Percentiles rank a stretch among this genome's conserved stretches.
These are phyloP conservation scores for Gonapodya sp. DNA, from an alignment of 192 early-diverging fungal species.

Conservation along the genomic window DNA sequence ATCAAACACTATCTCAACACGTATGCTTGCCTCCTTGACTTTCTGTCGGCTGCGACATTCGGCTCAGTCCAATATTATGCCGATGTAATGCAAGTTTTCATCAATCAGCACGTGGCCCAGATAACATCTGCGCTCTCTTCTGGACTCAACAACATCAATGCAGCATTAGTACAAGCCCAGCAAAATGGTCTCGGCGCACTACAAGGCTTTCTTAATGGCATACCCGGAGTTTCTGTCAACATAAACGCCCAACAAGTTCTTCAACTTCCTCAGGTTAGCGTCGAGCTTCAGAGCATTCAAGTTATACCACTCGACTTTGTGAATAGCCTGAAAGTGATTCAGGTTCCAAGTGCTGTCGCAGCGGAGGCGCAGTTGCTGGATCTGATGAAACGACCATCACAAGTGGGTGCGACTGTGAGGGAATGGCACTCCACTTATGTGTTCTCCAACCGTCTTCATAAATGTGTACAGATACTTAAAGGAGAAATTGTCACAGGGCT, in stretches of 20 bases:
- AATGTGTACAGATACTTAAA: neutral
- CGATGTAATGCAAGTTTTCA: neutral
- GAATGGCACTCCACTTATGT: no score
- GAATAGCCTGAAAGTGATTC: neutral
- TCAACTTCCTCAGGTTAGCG: neutral
- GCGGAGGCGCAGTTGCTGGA: neutral
- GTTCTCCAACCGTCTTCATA: no score
- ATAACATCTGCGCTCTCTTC: neutral
- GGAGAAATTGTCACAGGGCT: neutral
- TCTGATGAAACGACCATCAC: neutral
- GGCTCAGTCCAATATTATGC: neutral
- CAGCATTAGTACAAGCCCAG: neutral
- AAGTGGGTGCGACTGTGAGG: no score
- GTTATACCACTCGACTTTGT: neutral
- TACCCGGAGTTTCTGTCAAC: neutral
- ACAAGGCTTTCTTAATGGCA: neutral
- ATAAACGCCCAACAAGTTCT: neutral
- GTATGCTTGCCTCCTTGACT: neutral
- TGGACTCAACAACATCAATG: neutral
- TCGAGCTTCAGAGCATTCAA: neutral
- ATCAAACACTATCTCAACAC: neutral
- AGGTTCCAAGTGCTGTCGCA: neutral
- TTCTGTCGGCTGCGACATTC: neutral
- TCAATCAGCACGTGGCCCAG: neutral
- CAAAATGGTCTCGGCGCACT: neutral